These are phyloP conservation scores for Wickerhamomyces chambardii DNA, from an alignment of 805 yeast species.

Conservation along the genomic window DNA sequence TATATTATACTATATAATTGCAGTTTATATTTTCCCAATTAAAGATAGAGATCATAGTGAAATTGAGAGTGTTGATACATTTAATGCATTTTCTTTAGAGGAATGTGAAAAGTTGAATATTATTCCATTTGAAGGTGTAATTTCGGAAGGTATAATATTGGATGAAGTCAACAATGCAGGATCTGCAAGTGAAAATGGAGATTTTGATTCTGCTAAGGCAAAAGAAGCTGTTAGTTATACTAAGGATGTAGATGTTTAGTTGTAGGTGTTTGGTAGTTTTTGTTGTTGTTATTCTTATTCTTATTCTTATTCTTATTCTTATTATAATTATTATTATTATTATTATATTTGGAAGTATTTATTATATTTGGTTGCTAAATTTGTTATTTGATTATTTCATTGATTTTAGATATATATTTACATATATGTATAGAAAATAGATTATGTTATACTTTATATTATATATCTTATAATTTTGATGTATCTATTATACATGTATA, in stretches of 20 bases:
- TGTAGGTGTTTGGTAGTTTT: no score
- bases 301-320: no score
- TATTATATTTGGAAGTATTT: no score
- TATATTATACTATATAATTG: constrained; percentile 14
- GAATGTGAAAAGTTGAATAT: constrained; percentile 18
- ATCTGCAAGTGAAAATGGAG: not conserved
- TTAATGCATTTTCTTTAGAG: constrained; percentile 18
- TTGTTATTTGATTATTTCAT: no score
- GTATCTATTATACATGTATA: no score
- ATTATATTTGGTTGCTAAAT: no score
- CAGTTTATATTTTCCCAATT: constrained; percentile 18
- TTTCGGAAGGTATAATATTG: constrained; percentile 2
- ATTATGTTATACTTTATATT: no score
- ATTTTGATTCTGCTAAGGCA: not conserved
- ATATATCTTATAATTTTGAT: no score
- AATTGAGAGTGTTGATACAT: constrained; percentile 16
- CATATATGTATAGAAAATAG: no score
- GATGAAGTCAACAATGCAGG: constrained; percentile 1
- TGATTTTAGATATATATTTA: no score
- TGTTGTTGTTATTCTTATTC: not conserved
- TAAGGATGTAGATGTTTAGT: no score
- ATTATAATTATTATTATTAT: no score
- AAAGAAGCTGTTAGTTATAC: not conserved
- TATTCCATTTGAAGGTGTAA: constrained; percentile 10
- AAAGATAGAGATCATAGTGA: constrained; percentile 4